Evolutionary conservation across 2,329 filamentous ascomycete genomes (phyloP).

Genomic region (Neurospora sp.): DNA sequence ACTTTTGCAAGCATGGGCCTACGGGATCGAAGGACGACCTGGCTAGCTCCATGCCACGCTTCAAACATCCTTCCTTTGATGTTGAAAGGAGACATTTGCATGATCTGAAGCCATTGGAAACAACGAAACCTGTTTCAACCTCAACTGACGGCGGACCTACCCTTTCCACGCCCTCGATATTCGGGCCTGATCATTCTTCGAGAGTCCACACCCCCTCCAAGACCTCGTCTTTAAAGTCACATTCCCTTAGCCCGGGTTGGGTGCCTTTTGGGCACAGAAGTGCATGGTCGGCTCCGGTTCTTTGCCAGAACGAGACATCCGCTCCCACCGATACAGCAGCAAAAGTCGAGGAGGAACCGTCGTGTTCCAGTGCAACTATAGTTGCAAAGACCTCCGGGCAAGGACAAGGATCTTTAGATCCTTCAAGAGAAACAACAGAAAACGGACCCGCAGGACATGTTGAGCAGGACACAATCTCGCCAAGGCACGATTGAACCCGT

Average conservation of each 20-base stretch:
- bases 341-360: neutral
- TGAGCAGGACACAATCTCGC: constrained; percentile 22
- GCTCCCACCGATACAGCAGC: neutral
- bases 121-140: neutral
- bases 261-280: neutral
- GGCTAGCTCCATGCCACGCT: neutral
- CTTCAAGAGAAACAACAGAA: neutral
- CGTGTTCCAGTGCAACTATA: neutral
- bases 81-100: neutral
- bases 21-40: neutral
- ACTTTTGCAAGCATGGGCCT: neutral
- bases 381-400: neutral
- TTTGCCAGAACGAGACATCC: neutral
- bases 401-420: neutral
- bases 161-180: neutral
- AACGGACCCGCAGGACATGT: constrained; percentile 28
- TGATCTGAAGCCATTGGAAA: neutral
- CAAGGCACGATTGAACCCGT: constrained; percentile 33
- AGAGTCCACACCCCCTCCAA: neutral
- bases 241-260: neutral
- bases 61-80: neutral
- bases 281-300: neutral
- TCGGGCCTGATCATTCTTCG: neutral
- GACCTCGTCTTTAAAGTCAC: neutral
- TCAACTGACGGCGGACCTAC: neutral